These are phyloP conservation scores for Fusarium sp. DNA, from an alignment of 2,329 filamentous ascomycete species.

Conservation along the genomic window DNA sequence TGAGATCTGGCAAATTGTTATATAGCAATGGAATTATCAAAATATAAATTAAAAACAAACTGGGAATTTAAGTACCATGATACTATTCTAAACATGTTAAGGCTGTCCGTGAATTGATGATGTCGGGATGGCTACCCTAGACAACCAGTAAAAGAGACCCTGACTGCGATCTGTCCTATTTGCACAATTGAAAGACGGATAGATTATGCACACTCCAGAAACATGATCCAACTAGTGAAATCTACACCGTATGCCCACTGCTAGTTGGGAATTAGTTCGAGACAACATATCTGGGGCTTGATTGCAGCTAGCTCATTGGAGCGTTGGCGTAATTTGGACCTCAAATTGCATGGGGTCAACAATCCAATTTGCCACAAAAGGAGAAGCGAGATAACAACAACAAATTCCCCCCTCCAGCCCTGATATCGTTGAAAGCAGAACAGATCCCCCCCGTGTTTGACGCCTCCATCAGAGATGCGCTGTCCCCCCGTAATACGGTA, in stretches of 20 bases:
- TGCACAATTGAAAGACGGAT: not conserved
- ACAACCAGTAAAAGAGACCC: not conserved
- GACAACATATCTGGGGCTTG: not conserved
- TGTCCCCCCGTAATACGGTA: not conserved
- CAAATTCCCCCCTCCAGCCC: not conserved
- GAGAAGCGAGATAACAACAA: constrained; percentile 16
- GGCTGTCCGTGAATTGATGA: accelerated
- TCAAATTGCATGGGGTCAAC: not conserved
- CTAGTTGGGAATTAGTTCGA: not conserved
- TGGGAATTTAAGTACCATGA: no score
- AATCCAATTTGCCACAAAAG: constrained; percentile 12
- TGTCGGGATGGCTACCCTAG: not conserved
- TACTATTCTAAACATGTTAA: no score
- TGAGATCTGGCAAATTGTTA: no score
- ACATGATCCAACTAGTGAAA: not conserved
- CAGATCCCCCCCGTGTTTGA: not conserved
- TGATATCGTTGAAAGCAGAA: not conserved
- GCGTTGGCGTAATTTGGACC: not conserved
- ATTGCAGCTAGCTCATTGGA: not conserved
- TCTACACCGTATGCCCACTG: not conserved
- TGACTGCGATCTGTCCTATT: not conserved
- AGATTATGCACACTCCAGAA: not conserved
- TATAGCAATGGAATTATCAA: no score
- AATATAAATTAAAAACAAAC: not conserved
- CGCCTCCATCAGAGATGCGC: not conserved